Evolutionary conservation across 148 eudicot genomes (phyloP), one percentile per base, ranked within the genome.

Genomic region (Camellia sinensis): DNA sequence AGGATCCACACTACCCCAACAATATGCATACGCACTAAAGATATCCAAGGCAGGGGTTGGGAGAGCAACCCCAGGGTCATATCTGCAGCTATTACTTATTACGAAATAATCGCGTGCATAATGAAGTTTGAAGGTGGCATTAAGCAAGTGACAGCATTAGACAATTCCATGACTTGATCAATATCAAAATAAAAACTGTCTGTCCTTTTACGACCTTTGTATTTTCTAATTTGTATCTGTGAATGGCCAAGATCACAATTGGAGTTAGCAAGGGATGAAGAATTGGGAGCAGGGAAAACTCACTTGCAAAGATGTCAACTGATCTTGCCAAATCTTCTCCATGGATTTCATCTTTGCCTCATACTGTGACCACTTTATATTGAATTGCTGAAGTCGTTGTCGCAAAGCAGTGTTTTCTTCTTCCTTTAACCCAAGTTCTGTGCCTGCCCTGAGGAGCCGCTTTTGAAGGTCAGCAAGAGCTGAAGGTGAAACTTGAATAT

Each of bases 291-390:
- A 56, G 19, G 22, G 18, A 77, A 64, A 76, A 52, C 67, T 72
- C 54, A 84, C 90, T 80, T 87, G 91, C 77, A 85, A 80, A 74
- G 79, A 77, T 19, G 81, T 85, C 61, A 89, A 73, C 76, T 87
- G 85, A 72, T 89, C 91, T 85, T 89, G 91, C 91, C 91, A 89
- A 40, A 59, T 53, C 79, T 89, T 79, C 85, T 87, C 89, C 88
- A 87, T 81, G 46, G 84, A 76, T 54, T 83, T 80, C 89, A 89
- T 89, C 74, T 82, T 87, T 70, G 78, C 82, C 66, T 89, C 89
- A 59, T 81, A 78, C 59, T 81, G 56, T 50, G 74, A 67, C 89
- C 91, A 86, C 74, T 82, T 85, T 45, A 67, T 71, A 29, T 89
- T 84, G 52, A 64, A 74, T 56, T 82, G 85, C 68, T 75, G 61